phyloP scores from a whole-genome alignment of 495 filamentous ascomycete genomes.

The Melanomma pulvis-pyrius region DNA sequence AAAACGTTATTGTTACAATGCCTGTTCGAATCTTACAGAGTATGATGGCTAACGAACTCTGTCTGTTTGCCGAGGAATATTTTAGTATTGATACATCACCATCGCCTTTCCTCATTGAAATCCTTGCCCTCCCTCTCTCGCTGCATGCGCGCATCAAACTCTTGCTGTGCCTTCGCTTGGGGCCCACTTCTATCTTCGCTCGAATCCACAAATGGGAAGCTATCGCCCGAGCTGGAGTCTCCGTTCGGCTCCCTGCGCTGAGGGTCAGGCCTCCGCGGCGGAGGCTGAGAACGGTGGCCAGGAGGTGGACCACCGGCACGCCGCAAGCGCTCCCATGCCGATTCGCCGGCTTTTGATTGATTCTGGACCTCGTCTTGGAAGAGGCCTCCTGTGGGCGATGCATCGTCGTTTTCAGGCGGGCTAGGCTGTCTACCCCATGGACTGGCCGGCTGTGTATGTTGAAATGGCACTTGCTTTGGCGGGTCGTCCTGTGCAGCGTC shows the following conservation, averaged over 20 bases:
- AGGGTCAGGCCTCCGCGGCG: not conserved
- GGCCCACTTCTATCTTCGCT: constrained; percentile 48
- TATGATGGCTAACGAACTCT: not conserved
- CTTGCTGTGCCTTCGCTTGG: constrained; percentile 53
- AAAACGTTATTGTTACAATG: not conserved
- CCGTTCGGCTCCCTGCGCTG: constrained; percentile 13
- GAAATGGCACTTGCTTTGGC: not conserved
- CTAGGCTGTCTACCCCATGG: constrained; percentile 11
- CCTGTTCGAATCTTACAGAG: not conserved
- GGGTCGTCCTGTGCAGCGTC: not conserved
- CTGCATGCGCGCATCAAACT: constrained; percentile 57
- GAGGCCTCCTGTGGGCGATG: constrained; percentile 20
- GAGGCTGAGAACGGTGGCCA: not conserved
- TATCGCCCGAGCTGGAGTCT: constrained; percentile 39
- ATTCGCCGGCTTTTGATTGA: constrained; percentile 19
- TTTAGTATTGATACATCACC: constrained; percentile 3
- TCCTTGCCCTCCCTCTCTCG: constrained; percentile 44
- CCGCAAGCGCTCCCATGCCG: constrained; percentile 35
- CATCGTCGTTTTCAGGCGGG: constrained; percentile 14
- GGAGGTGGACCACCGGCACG: constrained; percentile 16
- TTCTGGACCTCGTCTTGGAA: constrained; percentile 23
- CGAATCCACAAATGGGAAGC: constrained; percentile 46
- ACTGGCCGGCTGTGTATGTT: not conserved
- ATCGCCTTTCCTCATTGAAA: constrained; percentile 26
- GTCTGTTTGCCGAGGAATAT: not conserved